phyloP scores from a whole-genome alignment of 257 asterid genomes.

The Solanum acaule region DNA sequence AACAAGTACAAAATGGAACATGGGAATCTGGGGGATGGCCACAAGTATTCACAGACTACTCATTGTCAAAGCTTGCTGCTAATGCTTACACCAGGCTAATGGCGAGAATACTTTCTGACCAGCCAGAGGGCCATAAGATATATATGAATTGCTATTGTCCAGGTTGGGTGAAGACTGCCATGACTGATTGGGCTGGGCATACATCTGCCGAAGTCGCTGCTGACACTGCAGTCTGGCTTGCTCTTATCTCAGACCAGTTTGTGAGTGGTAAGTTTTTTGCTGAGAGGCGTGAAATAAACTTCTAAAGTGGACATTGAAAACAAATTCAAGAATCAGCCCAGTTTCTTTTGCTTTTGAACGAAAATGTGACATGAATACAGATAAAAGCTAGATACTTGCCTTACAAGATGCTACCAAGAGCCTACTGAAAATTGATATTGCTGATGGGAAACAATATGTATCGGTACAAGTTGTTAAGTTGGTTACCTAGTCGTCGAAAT shows the following conservation, averaged over 20 bases:
- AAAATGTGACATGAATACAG: not conserved
- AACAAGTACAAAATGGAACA: constrained; percentile 65
- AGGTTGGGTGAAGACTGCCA: constrained; percentile 94
- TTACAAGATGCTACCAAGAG: not conserved
- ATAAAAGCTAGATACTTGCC: not conserved
- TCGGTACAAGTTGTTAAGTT: not conserved
- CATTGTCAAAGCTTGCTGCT: constrained; percentile 77
- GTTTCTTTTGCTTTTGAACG: not conserved
- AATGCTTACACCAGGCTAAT: constrained; percentile 63
- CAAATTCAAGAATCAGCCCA: not conserved
- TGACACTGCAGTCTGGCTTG: constrained; percentile 94
- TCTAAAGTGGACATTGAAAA: constrained; percentile 10
- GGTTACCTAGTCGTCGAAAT: not conserved
- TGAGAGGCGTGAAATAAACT: constrained; percentile 83
- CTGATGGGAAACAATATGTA: not conserved
- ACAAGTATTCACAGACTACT: constrained; percentile 69
- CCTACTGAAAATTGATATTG: not conserved
- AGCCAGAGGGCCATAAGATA: constrained; percentile 57
- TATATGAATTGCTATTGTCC: constrained; percentile 77
- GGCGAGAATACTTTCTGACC: constrained; percentile 30
- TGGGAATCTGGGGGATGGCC: constrained; percentile 92
- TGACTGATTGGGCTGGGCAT: constrained; percentile 92
- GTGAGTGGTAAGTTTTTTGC: constrained; percentile 70
- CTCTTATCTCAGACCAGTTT: constrained; percentile 48
- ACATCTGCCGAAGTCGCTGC: constrained; percentile 86